phyloP scores from a whole-genome alignment of 1,284 basidiomycete genomes.

The Tylopilus sp. region DNA sequence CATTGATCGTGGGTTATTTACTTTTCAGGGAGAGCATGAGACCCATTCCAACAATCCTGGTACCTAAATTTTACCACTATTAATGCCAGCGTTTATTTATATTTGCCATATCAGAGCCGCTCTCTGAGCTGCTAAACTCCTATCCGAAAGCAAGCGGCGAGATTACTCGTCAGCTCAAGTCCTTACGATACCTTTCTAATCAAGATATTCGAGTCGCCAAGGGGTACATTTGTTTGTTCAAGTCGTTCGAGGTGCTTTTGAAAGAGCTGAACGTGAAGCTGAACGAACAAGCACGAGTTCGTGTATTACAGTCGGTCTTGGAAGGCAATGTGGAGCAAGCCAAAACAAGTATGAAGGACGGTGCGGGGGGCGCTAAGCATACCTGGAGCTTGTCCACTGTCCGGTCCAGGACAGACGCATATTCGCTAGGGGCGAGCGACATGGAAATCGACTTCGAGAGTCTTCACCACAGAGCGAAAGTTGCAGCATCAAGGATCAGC shows the following conservation, averaged over 20 bases:
- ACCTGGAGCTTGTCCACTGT: neutral
- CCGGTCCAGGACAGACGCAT: slow-evolving; percentile 8
- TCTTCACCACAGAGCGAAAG: neutral
- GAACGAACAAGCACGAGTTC: slow-evolving; percentile 1
- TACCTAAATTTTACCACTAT: slow-evolving; percentile 7
- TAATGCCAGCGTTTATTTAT: neutral
- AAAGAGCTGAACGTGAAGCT: slow-evolving; percentile 9
- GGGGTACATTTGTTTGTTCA: slow-evolving; percentile 31
- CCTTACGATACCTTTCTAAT: neutral
- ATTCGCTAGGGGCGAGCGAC: slow-evolving; percentile 19
- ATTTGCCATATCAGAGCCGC: slow-evolving; percentile 17
- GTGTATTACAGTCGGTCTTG: slow-evolving; percentile 25
- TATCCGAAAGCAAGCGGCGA: slow-evolving; percentile 32
- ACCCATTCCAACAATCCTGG: slow-evolving; percentile 7
- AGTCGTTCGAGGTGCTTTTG: slow-evolving; percentile 18
- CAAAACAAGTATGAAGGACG: slow-evolving; percentile 3
- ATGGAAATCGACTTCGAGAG: slow-evolving; percentile 6
- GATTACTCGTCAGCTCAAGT: slow-evolving; percentile 5
- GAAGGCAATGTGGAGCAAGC: slow-evolving; percentile 14
- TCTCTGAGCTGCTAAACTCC: slow-evolving; percentile 18
- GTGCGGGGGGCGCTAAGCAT: neutral
- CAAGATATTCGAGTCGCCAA: slow-evolving; percentile 33
- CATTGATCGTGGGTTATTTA: slow-evolving; percentile 26
- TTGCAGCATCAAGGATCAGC: neutral
- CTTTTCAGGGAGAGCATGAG: neutral